Conservation (phyloP, 2,329 filamentous ascomycete species). For the Diaporthe caulivora region DNA sequence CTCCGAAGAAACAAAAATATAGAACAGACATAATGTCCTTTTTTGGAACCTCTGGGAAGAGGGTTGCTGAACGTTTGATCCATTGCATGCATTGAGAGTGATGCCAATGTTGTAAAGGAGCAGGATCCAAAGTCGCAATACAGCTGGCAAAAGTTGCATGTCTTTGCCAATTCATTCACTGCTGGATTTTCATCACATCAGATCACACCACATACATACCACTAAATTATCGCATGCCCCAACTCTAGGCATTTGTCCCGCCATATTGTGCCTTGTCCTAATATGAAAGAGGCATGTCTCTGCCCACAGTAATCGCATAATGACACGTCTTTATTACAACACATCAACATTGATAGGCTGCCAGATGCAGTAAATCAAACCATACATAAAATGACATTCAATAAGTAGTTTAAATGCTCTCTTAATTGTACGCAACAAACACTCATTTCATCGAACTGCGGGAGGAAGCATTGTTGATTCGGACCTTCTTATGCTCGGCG, state of each 20-base stretch:
- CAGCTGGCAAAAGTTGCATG: neutral
- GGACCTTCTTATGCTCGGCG: neutral
- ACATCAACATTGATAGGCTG: too few species aligned
- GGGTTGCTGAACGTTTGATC: neutral
- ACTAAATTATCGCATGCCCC: neutral
- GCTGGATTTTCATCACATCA: neutral
- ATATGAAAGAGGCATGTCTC: neutral
- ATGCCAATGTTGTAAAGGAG: neutral
- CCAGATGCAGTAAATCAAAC: neutral
- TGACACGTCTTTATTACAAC: too few species aligned
- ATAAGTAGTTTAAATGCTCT: too few species aligned
- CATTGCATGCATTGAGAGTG: neutral
- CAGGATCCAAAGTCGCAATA: neutral
- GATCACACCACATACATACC: neutral
- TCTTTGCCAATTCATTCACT: neutral
- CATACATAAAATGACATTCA: neutral
- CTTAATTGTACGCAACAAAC: too few species aligned
- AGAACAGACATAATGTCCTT: neutral
- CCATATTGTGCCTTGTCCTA: neutral
- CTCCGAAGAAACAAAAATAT: neutral
- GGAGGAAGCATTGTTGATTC: too few species aligned
- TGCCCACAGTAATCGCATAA: neutral
- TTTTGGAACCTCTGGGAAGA: neutral
- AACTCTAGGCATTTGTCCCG: neutral
- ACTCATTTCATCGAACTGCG: neutral